Conservation (phyloP, 495 filamentous ascomycete genomes). For the Glonium stellatum region DNA sequence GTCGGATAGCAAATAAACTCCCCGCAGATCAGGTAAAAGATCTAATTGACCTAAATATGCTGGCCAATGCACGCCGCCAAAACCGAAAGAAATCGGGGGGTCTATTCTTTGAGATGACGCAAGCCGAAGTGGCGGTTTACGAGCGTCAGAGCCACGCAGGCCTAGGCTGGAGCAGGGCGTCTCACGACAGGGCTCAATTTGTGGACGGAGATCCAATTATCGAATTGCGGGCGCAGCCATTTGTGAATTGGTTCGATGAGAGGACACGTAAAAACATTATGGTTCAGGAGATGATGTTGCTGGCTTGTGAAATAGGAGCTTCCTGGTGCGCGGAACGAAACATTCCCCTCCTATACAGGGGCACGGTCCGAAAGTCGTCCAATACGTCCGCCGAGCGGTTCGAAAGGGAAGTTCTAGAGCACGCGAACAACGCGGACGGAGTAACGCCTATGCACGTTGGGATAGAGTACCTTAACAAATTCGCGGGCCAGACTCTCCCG, state of each 20-base stretch:
- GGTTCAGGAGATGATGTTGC: slow-evolving; percentile 64
- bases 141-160: slow-evolving; percentile 8
- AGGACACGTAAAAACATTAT: slow-evolving; percentile 29
- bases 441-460: slow-evolving; percentile 23
- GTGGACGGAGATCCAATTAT: slow-evolving; percentile 52
- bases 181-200: slow-evolving; percentile 24
- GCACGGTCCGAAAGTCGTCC: slow-evolving; percentile 55
- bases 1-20: slow-evolving; percentile 5
- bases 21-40: neutral
- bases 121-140: slow-evolving; percentile 22
- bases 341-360: slow-evolving; percentile 73
- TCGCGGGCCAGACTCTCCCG: slow-evolving; percentile 46
- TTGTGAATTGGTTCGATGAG: slow-evolving; percentile 35
- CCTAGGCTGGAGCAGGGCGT: slow-evolving; percentile 26
- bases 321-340: slow-evolving; percentile 65
- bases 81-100: slow-evolving; percentile 26
- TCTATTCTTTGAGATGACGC: slow-evolving; percentile 1
- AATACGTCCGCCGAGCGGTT: slow-evolving; percentile 30
- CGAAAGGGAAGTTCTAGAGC: slow-evolving; percentile 32
- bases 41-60: slow-evolving; percentile 19
- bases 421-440: slow-evolving; percentile 30
- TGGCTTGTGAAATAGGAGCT: slow-evolving; percentile 66
- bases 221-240: slow-evolving; percentile 24
- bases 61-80: slow-evolving; percentile 19
- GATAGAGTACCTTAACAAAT: slow-evolving; percentile 38